A percentile compares a stretch with the other conserved stretches of the same genome.
phyloP scores from a whole-genome alignment of 1,284 basidiomycete species.

The Moesziomyces globuligerus region DNA sequence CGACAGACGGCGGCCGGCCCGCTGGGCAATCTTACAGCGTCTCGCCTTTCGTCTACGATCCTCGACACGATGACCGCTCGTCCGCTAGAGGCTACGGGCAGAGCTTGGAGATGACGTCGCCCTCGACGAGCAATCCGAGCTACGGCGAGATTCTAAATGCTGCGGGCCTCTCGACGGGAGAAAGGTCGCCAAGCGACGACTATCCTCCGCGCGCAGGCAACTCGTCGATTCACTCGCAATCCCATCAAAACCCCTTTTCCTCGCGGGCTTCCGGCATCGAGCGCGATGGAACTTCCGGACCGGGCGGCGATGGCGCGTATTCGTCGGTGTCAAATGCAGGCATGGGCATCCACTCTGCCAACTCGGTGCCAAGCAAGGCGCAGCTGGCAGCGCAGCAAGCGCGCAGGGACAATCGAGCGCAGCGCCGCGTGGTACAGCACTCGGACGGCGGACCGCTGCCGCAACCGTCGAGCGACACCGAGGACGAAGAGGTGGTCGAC shows the following conservation, averaged over 20 bases:
- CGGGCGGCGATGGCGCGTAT: slow-evolving; percentile 1
- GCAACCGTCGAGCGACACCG: slow-evolving; percentile 44
- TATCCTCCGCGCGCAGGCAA: slow-evolving; percentile 17
- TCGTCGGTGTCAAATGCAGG: slow-evolving; percentile 6
- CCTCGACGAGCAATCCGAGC: slow-evolving; percentile 23
- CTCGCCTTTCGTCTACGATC: slow-evolving; percentile 51
- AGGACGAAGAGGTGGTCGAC: slow-evolving; percentile 44
- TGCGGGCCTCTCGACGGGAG: slow-evolving; percentile 10
- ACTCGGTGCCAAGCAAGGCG: slow-evolving; percentile 15
- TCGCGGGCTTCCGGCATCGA: slow-evolving; percentile 4
- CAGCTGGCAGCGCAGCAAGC: slow-evolving; percentile 18
- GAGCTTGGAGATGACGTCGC: slow-evolving; percentile 37
- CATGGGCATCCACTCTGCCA: slow-evolving; percentile 13
- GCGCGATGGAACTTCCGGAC: neutral
- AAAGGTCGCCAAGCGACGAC: slow-evolving; percentile 15
- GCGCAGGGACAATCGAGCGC: slow-evolving; percentile 18
- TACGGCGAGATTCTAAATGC: slow-evolving; percentile 39
- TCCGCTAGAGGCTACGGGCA: slow-evolving; percentile 16
- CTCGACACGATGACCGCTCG: slow-evolving; percentile 10
- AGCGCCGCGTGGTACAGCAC: slow-evolving; percentile 34
- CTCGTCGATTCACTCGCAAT: slow-evolving; percentile 14
- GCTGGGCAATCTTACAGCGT: slow-evolving; percentile 27
- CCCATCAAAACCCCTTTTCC: slow-evolving; percentile 23
- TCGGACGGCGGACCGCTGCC: slow-evolving; percentile 46
- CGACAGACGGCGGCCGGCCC: slow-evolving; percentile 2